Conservation (phyloP, 2,329 filamentous ascomycete genomes). For the Alternaria sp. region DNA sequence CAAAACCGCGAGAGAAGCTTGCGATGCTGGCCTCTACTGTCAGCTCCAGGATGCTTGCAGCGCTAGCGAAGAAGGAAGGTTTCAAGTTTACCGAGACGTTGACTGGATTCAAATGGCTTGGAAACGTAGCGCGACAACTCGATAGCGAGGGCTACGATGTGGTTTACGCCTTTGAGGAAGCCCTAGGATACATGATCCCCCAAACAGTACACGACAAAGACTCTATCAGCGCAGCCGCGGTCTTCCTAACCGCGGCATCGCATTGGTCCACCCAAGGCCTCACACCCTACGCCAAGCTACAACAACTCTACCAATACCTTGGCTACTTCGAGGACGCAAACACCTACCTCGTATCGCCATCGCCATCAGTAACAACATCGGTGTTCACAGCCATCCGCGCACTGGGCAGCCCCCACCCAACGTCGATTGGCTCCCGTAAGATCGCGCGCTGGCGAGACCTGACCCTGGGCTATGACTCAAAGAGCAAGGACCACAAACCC, state of each 20-base stretch:
- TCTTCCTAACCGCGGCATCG: slow-evolving; percentile 63
- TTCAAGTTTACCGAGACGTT: slow-evolving; percentile 67
- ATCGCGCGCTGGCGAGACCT: slow-evolving; percentile 67
- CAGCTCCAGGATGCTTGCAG: slow-evolving; percentile 67
- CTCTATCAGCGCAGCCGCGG: slow-evolving; percentile 64
- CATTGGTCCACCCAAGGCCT: slow-evolving; percentile 60
- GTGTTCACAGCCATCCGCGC: slow-evolving; percentile 63
- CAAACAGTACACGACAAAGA: slow-evolving; percentile 69
- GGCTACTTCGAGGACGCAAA: slow-evolving; percentile 69
- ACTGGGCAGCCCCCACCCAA: slow-evolving; percentile 51
- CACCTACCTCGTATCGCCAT: slow-evolving; percentile 67
- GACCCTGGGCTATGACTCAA: slow-evolving; percentile 66
- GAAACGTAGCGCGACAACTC: slow-evolving; percentile 64
- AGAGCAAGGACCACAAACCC: slow-evolving; percentile 58
- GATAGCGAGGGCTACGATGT: slow-evolving; percentile 56
- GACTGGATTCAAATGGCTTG: slow-evolving; percentile 73
- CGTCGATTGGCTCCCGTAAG: slow-evolving; percentile 57
- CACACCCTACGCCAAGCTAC: slow-evolving; percentile 64
- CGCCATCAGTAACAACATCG: slow-evolving; percentile 57
- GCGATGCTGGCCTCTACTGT: slow-evolving; percentile 69
- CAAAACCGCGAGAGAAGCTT: slow-evolving; percentile 49
- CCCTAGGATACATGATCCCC: slow-evolving; percentile 71
- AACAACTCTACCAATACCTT: slow-evolving; percentile 62
- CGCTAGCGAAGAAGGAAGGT: slow-evolving; percentile 61
- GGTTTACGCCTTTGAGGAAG: slow-evolving; percentile 68